A percentile compares a stretch with the other conserved stretches of the same genome.
Conservation (phyloP, 345 rosid genomes). For the Eucalyptus brandiana region DNA sequence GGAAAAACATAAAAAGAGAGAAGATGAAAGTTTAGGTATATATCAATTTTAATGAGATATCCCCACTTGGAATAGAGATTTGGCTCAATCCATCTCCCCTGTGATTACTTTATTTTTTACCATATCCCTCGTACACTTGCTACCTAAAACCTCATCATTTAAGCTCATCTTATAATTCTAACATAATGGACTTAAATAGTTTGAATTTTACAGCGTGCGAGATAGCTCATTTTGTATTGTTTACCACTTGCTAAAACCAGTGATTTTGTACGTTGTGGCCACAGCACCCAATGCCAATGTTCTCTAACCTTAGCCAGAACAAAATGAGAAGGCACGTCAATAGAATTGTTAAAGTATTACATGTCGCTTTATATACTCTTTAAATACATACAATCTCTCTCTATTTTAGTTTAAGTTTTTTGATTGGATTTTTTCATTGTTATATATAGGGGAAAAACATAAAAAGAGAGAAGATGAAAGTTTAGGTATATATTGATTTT, state of each 20-base stretch:
- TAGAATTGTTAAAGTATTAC: background rate
- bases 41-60: background rate
- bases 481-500: background rate
- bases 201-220: background rate
- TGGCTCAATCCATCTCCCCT: rapidly evolving
- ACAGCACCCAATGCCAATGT: background rate
- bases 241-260: background rate
- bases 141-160: background rate
- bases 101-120: background rate
- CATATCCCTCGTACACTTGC: background rate
- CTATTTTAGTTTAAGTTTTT: background rate
- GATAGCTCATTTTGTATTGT: background rate
- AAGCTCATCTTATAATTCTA: background rate
- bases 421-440: background rate
- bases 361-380: background rate
- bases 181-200: background rate
- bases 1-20: background rate
- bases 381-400: background rate
- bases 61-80: background rate
- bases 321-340: background rate
- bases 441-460: background rate
- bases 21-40: background rate
- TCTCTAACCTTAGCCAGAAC: background rate
- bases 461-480: background rate
- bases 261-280: background rate